Conservation (phyloP, 2,329 filamentous ascomycete genomes). For the Trichoderma sp. region DNA sequence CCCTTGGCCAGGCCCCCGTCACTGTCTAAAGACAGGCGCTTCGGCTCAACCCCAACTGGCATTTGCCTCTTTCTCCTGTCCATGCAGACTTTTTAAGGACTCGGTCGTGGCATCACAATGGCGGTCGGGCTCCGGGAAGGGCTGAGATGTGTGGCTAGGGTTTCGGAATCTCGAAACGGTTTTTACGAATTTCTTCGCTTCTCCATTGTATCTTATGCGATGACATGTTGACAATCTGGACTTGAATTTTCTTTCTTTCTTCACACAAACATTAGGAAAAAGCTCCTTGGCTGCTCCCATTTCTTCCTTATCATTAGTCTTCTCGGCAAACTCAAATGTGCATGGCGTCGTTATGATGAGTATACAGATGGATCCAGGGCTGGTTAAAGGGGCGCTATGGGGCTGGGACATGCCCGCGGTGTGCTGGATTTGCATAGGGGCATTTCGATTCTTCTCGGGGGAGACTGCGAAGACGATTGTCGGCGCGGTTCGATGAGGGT, state of each 20-base stretch:
- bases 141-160: constrained; percentile 29
- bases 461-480: background rate
- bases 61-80: constrained; percentile 27
- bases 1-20: constrained; percentile 38
- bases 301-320: constrained; percentile 24
- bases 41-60: constrained; percentile 2
- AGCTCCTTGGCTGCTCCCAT: constrained; percentile 14
- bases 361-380: constrained; percentile 28
- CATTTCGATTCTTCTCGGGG: constrained; percentile 20
- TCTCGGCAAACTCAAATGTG: constrained; percentile 26
- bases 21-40: constrained; percentile 35
- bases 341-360: constrained; percentile 31
- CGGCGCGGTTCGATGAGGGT: background rate
- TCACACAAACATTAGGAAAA: constrained; percentile 16
- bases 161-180: constrained; percentile 28
- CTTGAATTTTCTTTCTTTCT: constrained; percentile 25
- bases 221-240: constrained; percentile 29
- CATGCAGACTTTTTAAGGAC: constrained; percentile 22
- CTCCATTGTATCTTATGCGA: constrained; percentile 33
- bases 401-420: constrained; percentile 23
- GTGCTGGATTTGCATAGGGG: constrained; percentile 29
- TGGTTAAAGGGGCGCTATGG: constrained; percentile 25
- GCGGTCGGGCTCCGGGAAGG: constrained; percentile 21
- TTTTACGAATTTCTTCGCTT: constrained; percentile 31
- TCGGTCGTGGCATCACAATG: constrained; percentile 21